Evolutionary conservation across 2,329 filamentous ascomycete species (phyloP).

Genomic region (Penicillium capsulatum): DNA sequence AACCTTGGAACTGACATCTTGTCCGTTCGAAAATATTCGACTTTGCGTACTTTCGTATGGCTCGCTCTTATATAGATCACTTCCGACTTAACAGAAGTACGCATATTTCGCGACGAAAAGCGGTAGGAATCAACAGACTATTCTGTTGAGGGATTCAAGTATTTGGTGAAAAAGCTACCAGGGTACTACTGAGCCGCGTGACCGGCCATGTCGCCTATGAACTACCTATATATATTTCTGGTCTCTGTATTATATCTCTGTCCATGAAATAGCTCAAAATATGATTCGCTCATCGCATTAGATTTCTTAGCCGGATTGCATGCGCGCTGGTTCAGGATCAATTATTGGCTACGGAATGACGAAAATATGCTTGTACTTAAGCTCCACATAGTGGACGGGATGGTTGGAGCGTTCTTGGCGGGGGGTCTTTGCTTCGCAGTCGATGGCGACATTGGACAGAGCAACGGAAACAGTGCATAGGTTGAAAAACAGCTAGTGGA

Average conservation of each 20-base stretch:
- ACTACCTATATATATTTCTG: no score
- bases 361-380: constrained; percentile 60
- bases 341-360: constrained; percentile 53
- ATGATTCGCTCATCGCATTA: constrained; percentile 36
- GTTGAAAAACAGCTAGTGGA: constrained; percentile 55
- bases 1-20: neutral
- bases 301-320: constrained; percentile 52
- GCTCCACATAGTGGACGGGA: constrained; percentile 55
- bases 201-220: no score
- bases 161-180: no score
- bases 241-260: no score
- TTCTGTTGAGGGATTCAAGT: no score
- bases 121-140: no score
- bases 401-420: constrained; percentile 56
- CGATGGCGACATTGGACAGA: constrained; percentile 48
- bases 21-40: no score
- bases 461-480: constrained; percentile 51
- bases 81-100: no score
- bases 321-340: constrained; percentile 50
- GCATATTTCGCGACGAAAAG: no score
- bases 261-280: neutral
- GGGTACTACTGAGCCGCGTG: no score
- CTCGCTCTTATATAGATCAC: no score
- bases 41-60: no score
- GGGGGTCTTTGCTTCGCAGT: constrained; percentile 51